phyloP scores from a whole-genome alignment of 2,329 filamentous ascomycete genomes.

The Hymenoscyphus scutula region DNA sequence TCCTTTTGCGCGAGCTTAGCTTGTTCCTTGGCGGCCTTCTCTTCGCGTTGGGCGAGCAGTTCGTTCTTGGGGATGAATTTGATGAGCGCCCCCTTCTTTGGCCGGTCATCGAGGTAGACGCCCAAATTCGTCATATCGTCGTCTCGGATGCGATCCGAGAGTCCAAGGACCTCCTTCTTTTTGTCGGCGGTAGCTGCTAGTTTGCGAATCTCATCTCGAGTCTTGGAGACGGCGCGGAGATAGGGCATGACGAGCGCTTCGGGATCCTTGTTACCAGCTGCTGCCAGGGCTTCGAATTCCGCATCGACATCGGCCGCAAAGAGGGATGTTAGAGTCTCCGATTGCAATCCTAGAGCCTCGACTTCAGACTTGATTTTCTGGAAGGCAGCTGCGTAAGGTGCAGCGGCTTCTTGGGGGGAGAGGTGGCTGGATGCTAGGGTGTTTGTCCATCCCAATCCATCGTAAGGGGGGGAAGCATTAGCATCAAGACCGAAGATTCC shows the following conservation, averaged over 20 bases:
- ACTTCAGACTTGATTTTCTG: slow-evolving; percentile 47
- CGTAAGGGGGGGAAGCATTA: slow-evolving; percentile 52
- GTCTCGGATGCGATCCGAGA: slow-evolving; percentile 81
- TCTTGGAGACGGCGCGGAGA: slow-evolving; percentile 51
- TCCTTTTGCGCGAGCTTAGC: slow-evolving; percentile 61
- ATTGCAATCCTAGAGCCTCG: slow-evolving; percentile 46
- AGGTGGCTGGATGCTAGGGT: slow-evolving; percentile 37
- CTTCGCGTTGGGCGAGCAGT: slow-evolving; percentile 56
- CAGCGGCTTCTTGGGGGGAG: slow-evolving; percentile 45
- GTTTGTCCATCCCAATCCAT: slow-evolving; percentile 56
- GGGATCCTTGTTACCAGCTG: slow-evolving; percentile 48
- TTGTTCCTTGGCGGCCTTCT: slow-evolving; percentile 58
- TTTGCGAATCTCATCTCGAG: slow-evolving; percentile 61
- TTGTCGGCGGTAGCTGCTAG: slow-evolving; percentile 50
- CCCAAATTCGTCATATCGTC: slow-evolving; percentile 76
- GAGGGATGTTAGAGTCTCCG: slow-evolving; percentile 44
- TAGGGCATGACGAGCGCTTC: slow-evolving; percentile 56
- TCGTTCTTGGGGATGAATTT: slow-evolving; percentile 59
- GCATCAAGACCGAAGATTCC: slow-evolving; percentile 80
- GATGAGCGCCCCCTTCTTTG: slow-evolving; percentile 68
- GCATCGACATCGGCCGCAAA: slow-evolving; percentile 44
- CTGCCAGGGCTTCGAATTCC: slow-evolving; percentile 48
- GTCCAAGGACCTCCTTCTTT: slow-evolving; percentile 68
- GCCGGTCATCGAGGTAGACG: slow-evolving; percentile 83
- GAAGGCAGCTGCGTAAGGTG: slow-evolving; percentile 48